Evolutionary conservation across 306 rosid genomes (phyloP).

Genomic region (Ormosia emarginata): DNA sequence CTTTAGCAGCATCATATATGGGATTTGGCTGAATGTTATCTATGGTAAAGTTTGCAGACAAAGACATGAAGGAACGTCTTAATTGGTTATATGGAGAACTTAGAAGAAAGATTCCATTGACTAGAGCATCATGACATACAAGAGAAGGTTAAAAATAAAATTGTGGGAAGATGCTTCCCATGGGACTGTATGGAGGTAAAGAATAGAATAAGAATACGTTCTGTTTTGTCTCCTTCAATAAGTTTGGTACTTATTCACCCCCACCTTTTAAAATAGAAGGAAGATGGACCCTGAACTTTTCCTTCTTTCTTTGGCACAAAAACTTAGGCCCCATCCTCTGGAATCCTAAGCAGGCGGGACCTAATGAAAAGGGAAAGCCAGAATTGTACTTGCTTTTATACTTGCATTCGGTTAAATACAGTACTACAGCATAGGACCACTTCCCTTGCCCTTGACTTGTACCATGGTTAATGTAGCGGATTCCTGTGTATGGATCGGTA

Average conservation of each 20-base stretch:
- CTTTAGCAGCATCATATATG: background rate
- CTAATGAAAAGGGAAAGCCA: conserved; percentile 31
- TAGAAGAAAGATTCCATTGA: conserved; percentile 63
- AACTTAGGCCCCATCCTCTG: conserved; percentile 33
- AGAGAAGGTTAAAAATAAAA: conserved; percentile 19
- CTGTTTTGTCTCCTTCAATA: conserved; percentile 82
- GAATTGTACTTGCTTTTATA: conserved; percentile 49
- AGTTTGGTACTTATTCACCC: conserved; percentile 92
- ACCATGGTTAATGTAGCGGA: conserved; percentile 32
- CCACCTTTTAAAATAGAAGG: conserved; percentile 35
- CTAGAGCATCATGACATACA: conserved; percentile 46
- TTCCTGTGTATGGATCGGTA: conserved; percentile 38
- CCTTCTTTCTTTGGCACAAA: conserved; percentile 49
- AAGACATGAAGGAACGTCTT: conserved; percentile 34
- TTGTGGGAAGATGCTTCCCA: conserved; percentile 53
- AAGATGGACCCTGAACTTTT: conserved; percentile 43
- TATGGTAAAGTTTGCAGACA: conserved; percentile 35
- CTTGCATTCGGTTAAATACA: conserved; percentile 40
- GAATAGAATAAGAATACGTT: conserved; percentile 79
- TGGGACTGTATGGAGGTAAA: conserved; percentile 58
- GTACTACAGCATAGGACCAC: conserved; percentile 37
- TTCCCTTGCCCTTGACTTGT: conserved; percentile 46
- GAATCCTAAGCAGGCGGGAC: conserved; percentile 49
- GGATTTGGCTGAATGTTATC: conserved; percentile 22
- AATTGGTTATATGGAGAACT: conserved; percentile 40